phyloP scores from a whole-genome alignment of 2,329 filamentous ascomycete species.

The Aspergillus aculeatus region DNA sequence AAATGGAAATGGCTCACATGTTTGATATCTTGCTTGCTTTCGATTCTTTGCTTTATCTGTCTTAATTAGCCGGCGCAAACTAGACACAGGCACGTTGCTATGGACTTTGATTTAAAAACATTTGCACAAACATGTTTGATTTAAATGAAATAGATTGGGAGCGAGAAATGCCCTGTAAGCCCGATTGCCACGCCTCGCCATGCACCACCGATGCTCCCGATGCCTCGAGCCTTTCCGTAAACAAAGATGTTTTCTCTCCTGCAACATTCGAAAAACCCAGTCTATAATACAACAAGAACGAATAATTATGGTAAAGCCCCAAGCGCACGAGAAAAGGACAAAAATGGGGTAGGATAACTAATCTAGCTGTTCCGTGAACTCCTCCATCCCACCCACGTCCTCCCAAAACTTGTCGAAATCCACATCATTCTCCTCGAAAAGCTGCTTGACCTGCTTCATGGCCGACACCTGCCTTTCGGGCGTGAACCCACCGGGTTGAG shows the following conservation, averaged over 20 bases:
- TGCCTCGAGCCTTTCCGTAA: not conserved
- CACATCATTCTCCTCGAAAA: constrained; percentile 74
- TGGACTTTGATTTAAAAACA: not conserved
- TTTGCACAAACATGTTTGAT: not conserved
- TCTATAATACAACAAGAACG: not conserved
- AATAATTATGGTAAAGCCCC: not conserved
- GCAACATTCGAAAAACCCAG: not conserved
- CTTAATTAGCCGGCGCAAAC: not conserved
- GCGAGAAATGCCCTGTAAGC: not conserved
- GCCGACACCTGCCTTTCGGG: constrained; percentile 69
- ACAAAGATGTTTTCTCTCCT: not conserved
- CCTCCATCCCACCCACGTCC: constrained; percentile 63
- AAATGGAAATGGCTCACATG: constrained; percentile 6
- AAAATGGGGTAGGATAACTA: constrained; percentile 6
- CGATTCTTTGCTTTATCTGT: not conserved
- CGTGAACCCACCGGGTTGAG: constrained; percentile 74
- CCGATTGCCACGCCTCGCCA: not conserved
- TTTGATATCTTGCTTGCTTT: not conserved
- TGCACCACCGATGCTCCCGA: not conserved
- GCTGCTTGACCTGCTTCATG: constrained; percentile 69
- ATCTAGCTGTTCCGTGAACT: constrained; percentile 52
- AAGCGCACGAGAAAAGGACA: constrained; percentile 1
- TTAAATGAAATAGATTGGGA: not conserved
- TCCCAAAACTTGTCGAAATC: constrained; percentile 80
- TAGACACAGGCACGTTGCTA: not conserved